A percentile compares a stretch with the other conserved stretches of the same genome.
These are phyloP conservation scores for Phanerochaete sordida DNA, from an alignment of 768 basidiomycete species.

Conservation along the genomic window DNA sequence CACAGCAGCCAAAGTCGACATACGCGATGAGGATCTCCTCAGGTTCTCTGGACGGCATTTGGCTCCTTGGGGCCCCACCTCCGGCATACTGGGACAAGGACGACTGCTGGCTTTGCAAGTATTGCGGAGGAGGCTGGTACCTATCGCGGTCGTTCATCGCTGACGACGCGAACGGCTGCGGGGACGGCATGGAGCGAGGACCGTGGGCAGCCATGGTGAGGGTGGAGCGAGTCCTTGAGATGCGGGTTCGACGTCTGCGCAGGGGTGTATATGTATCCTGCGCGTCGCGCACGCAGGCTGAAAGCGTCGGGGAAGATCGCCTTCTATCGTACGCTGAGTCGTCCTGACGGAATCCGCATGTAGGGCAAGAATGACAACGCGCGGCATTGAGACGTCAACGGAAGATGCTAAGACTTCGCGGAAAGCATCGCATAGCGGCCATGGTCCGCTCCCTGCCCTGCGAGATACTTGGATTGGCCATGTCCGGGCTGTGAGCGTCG, in stretches of 20 bases:
- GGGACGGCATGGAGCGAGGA: background rate
- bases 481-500: no score
- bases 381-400: no score
- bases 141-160: background rate
- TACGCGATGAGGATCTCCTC: background rate
- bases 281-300: background rate
- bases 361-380: no score
- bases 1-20: background rate
- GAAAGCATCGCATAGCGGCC: no score
- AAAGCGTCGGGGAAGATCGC: no score
- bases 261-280: background rate
- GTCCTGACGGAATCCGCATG: background rate
- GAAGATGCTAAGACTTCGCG: no score
- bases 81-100: background rate
- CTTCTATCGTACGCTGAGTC: background rate
- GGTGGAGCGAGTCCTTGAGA: no score
- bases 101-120: background rate
- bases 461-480: no score
- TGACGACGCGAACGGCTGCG: background rate
- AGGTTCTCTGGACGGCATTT: background rate
- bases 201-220: background rate
- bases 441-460: no score
- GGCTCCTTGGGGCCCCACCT: background rate
- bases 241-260: no score
- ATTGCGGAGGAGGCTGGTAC: background rate